These are phyloP conservation scores for Maudiozyma turicensis DNA, from an alignment of 805 yeast genomes.

Conservation along the genomic window DNA sequence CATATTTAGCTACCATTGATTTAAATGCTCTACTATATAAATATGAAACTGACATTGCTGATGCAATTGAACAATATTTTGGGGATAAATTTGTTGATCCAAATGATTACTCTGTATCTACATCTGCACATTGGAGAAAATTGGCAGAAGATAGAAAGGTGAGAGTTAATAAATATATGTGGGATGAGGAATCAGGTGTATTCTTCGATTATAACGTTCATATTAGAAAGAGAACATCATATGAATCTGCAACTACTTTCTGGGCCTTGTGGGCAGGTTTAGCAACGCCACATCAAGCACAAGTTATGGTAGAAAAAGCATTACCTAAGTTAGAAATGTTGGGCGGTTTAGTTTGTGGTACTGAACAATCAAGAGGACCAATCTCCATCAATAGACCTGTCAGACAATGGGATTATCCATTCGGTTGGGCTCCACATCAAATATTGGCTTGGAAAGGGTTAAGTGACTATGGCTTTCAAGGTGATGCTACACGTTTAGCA, in stretches of 20 bases:
- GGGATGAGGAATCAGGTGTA: conserved; percentile 74
- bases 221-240: conserved; percentile 43
- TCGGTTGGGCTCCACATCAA: conserved; percentile 98
- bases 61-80: conserved; percentile 47
- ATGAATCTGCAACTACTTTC: conserved; percentile 81
- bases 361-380: conserved; percentile 62
- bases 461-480: conserved; percentile 54
- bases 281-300: conserved; percentile 63
- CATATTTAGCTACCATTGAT: conserved; percentile 83
- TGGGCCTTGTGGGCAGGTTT: conserved; percentile 88
- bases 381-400: conserved; percentile 65
- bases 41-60: conserved; percentile 79
- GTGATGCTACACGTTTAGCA: conserved; percentile 58
- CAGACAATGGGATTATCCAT: conserved; percentile 97
- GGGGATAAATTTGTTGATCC: conserved; percentile 35
- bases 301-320: conserved; percentile 43
- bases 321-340: conserved; percentile 65
- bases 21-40: conserved; percentile 77
- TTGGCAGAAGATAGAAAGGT: conserved; percentile 45
- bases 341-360: conserved; percentile 87
- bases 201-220: conserved; percentile 78
- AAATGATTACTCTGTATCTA: conserved; percentile 34
- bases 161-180: conserved; percentile 56
- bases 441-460: conserved; percentile 89
- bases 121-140: conserved; percentile 50